Evolutionary conservation across 805 yeast genomes (phyloP).

Genomic region (Yarrowia deformans): DNA sequence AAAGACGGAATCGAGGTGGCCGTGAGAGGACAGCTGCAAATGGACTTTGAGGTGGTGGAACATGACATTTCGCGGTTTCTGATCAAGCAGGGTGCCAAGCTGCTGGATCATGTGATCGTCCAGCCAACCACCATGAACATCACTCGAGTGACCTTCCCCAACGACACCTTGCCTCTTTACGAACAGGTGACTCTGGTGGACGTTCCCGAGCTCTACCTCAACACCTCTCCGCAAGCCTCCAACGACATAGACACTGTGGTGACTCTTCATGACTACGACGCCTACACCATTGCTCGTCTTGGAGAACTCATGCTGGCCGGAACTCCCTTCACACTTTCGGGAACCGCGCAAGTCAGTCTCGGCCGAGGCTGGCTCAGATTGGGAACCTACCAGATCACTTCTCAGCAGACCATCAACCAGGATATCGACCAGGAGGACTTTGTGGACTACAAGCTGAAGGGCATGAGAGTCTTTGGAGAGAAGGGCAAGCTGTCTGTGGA

Average conservation of each 20-base stretch:
- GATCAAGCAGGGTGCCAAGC: constrained; percentile 14
- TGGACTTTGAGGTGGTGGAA: constrained; percentile 4
- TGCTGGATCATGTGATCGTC: constrained; percentile 12
- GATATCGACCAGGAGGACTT: constrained; percentile 14
- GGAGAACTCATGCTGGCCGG: constrained; percentile 28
- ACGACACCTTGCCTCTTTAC: neutral
- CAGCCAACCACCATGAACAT: constrained; percentile 22
- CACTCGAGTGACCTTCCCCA: constrained; percentile 11
- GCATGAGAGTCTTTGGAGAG: constrained; percentile 16
- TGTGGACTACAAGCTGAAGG: constrained; percentile 23
- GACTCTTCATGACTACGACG: constrained; percentile 27
- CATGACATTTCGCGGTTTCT: constrained; percentile 13
- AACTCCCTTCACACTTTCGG: constrained; percentile 7
- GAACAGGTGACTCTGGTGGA: constrained; percentile 31
- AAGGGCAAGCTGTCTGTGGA: constrained; percentile 12
- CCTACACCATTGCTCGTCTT: constrained; percentile 26
- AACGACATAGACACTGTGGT: constrained; percentile 17
- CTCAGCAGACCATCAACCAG: constrained; percentile 31
- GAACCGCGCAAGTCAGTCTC: neutral
- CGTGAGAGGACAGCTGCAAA: constrained; percentile 14
- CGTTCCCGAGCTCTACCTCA: constrained; percentile 1
- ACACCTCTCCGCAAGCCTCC: constrained; percentile 1
- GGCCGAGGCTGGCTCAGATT: neutral
- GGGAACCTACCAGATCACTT: neutral
- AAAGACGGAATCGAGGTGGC: constrained; percentile 33